A percentile compares a stretch with the other conserved stretches of the same genome.
phyloP scores from a whole-genome alignment of 192 early-diverging fungal species.

The Rhizoclosmatium globosum region DNA sequence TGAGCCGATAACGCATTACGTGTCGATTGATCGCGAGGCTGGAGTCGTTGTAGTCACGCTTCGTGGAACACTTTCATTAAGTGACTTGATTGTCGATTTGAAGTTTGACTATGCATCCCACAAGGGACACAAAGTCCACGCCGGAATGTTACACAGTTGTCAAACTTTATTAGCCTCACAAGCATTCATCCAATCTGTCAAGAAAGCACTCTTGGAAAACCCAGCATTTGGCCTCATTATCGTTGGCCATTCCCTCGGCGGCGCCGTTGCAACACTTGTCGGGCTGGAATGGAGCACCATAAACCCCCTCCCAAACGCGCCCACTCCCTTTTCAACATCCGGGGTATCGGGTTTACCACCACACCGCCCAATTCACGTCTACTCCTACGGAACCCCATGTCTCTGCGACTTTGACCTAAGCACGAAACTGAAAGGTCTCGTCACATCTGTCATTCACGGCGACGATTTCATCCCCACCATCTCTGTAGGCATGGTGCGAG shows the following conservation, averaged over 20 bases:
- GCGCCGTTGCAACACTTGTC: conserved; percentile 83
- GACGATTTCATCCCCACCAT: conserved; percentile 83
- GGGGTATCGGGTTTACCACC: conserved; percentile 51
- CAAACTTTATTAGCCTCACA: conserved; percentile 45
- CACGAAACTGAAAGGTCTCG: conserved; percentile 72
- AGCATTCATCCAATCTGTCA: conserved; percentile 55
- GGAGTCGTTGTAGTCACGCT: conserved; percentile 53
- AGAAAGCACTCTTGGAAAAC: conserved; percentile 73
- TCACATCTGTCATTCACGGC: conserved; percentile 70
- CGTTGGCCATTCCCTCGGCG: conserved; percentile 90
- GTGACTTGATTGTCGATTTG: conserved; percentile 53
- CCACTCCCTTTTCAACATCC: conserved; percentile 40
- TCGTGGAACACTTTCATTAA: conserved; percentile 59
- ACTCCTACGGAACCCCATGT: conserved; percentile 80
- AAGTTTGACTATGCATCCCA: conserved; percentile 45
- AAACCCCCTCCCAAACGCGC: conserved; percentile 45
- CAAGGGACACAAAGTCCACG: conserved; percentile 44
- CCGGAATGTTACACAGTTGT: conserved; percentile 52
- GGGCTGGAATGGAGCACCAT: conserved; percentile 80
- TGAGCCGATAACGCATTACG: conserved; percentile 55
- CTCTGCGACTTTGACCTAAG: conserved; percentile 57
- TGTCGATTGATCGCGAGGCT: conserved; percentile 53
- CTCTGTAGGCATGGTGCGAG: conserved; percentile 79
- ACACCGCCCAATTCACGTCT: conserved; percentile 82
- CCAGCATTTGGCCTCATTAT: conserved; percentile 85